phyloP scores from a whole-genome alignment of 129 eudicot genomes.

The Rutidosis leptorrhynchoides region DNA sequence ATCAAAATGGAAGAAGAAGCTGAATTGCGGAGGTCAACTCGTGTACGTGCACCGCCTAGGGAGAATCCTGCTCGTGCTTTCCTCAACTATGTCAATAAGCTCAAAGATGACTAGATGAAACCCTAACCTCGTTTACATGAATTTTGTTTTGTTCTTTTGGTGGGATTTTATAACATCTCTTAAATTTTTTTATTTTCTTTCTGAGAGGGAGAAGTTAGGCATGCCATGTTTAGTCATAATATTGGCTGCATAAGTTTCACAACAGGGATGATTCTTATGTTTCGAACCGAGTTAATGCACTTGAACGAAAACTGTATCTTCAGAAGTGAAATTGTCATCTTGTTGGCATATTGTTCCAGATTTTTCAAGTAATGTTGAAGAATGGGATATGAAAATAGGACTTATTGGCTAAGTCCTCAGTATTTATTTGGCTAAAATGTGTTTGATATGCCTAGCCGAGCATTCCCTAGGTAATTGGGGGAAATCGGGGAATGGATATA shows the following conservation, averaged over 20 bases:
- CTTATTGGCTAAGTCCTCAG: background rate
- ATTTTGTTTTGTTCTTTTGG: slow-evolving; percentile 23
- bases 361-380: background rate
- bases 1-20: slow-evolving; percentile 71
- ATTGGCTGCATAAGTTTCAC: background rate
- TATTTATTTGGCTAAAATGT: no score
- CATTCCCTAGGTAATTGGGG: no score
- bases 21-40: slow-evolving; percentile 73
- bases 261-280: background rate
- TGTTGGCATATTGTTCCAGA: background rate
- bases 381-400: background rate
- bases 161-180: background rate
- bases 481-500: no score
- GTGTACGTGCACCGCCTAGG: slow-evolving; percentile 88
- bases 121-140: slow-evolving; percentile 6
- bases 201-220: background rate
- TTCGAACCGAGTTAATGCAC: background rate
- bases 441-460: no score
- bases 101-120: slow-evolving; percentile 58
- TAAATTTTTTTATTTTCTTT: background rate
- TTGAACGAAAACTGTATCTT: background rate
- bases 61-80: slow-evolving; percentile 78
- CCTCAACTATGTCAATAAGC: slow-evolving; percentile 83
- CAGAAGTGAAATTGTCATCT: background rate
- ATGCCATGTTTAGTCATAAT: background rate